phyloP scores from a whole-genome alignment of 352 stramenopile species.

The Phytophthora megakarya region DNA sequence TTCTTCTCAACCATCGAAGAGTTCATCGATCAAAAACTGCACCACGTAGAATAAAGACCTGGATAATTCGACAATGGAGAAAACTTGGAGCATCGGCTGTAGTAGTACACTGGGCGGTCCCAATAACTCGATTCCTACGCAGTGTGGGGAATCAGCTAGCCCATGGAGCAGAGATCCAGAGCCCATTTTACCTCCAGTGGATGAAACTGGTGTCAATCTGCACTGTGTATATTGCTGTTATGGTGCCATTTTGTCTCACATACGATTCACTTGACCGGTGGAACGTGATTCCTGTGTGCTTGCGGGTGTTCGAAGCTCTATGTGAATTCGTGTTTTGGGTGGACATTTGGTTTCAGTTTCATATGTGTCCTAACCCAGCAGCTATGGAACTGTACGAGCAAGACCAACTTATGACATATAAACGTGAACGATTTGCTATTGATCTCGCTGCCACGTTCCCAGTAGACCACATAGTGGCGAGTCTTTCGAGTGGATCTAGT shows the following conservation, averaged over 20 bases:
- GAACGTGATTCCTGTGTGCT: slow-evolving; percentile 42
- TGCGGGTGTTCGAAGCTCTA: slow-evolving; percentile 40
- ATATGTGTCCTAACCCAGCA: slow-evolving; percentile 47
- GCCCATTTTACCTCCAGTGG: slow-evolving; percentile 58
- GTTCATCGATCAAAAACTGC: slow-evolving; percentile 2
- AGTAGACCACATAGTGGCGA: slow-evolving; percentile 47
- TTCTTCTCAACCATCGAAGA: slow-evolving; percentile 43
- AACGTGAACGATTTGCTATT: slow-evolving; percentile 51
- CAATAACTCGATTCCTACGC: background rate
- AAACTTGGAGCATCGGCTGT: slow-evolving; percentile 5
- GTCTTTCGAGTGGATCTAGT: slow-evolving; percentile 20
- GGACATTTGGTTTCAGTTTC: slow-evolving; percentile 71
- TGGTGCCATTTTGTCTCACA: slow-evolving; percentile 57
- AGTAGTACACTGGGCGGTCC: slow-evolving; percentile 13
- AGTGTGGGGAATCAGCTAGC: slow-evolving; percentile 32
- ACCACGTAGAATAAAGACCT: slow-evolving; percentile 14
- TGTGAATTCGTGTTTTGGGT: slow-evolving; percentile 57
- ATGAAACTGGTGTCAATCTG: slow-evolving; percentile 49
- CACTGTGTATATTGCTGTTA: slow-evolving; percentile 53
- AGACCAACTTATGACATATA: slow-evolving; percentile 57
- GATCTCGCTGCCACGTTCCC: slow-evolving; percentile 53
- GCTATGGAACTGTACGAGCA: slow-evolving; percentile 72
- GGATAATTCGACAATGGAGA: slow-evolving; percentile 22
- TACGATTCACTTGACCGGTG: slow-evolving; percentile 59
- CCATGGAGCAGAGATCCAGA: slow-evolving; percentile 60